Conservation (phyloP, 2,329 filamentous ascomycete genomes). For the Pseudocercospora pini-densiflorae region DNA sequence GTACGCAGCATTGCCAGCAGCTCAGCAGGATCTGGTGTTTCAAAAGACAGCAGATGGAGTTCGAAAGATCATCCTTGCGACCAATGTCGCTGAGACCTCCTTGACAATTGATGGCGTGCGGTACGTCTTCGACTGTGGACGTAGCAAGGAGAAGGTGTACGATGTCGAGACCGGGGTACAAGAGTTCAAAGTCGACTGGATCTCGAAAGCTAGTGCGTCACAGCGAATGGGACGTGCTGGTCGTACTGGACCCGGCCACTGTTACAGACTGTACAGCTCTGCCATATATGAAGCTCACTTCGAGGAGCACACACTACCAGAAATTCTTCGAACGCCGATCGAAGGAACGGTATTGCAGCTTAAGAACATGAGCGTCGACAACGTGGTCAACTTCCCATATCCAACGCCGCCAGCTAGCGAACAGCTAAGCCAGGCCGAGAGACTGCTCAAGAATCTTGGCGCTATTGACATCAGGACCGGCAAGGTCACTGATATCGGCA, state of each 20-base stretch:
- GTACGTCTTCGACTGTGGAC: conserved; percentile 94
- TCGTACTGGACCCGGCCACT: conserved; percentile 93
- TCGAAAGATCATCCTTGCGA: conserved; percentile 85
- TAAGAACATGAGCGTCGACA: conserved; percentile 90
- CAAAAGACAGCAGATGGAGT: conserved; percentile 78
- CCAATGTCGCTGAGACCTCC: conserved; percentile 96
- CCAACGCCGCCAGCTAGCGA: conserved; percentile 83
- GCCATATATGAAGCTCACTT: conserved; percentile 93
- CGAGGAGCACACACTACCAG: conserved; percentile 80
- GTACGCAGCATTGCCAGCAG: conserved; percentile 88
- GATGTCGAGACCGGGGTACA: conserved; percentile 89
- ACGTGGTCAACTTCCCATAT: conserved; percentile 93
- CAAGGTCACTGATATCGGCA: conserved; percentile 77
- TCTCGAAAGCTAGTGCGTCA: conserved; percentile 93
- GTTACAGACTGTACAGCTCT: conserved; percentile 91
- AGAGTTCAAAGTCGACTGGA: conserved; percentile 93
- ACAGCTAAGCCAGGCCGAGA: conserved; percentile 81
- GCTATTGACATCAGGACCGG: conserved; percentile 70
- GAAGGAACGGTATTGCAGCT: conserved; percentile 89
- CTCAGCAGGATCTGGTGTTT: conserved; percentile 90
- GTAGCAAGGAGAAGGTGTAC: conserved; percentile 90
- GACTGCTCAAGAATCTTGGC: conserved; percentile 81
- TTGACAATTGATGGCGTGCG: conserved; percentile 93
- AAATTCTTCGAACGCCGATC: conserved; percentile 88
- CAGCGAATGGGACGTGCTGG: conserved; percentile 93